phyloP scores from a whole-genome alignment of 768 basidiomycete genomes.

The Lanmaoa pseudosensibilis region DNA sequence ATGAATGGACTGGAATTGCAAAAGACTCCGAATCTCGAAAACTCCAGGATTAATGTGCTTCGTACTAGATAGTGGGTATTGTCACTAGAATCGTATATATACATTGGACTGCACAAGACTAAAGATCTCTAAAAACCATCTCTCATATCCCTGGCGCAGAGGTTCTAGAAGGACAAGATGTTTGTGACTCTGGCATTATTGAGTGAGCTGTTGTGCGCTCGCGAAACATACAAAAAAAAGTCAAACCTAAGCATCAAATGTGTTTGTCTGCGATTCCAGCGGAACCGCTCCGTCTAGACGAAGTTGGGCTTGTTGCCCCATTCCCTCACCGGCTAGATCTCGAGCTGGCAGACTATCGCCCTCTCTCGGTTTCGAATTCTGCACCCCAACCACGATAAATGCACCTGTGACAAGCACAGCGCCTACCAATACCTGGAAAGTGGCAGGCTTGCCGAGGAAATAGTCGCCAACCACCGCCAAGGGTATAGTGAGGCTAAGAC shows the following conservation, averaged over 20 bases:
- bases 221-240: not conserved
- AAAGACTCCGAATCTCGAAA: not conserved
- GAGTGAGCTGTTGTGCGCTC: not conserved
- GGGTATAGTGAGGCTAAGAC: slow-evolving; percentile 91
- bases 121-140: not conserved
- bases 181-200: not conserved
- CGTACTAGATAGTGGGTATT: not conserved
- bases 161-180: not conserved
- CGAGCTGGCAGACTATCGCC: slow-evolving; percentile 2
- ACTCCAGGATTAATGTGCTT: too few species aligned
- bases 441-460: slow-evolving; percentile 56
- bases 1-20: not conserved
- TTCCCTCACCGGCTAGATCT: slow-evolving; percentile 3
- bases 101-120: not conserved
- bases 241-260: not conserved
- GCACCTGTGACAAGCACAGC: slow-evolving; percentile 73
- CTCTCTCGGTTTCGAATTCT: slow-evolving; percentile 47
- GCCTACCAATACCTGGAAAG: slow-evolving; percentile 64
- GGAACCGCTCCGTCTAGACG: slow-evolving; percentile 8
- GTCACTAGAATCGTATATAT: not conserved
- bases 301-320: not conserved
- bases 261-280: slow-evolving; percentile 6
- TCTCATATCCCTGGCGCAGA: not conserved
- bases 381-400: slow-evolving; percentile 73
- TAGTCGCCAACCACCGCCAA: slow-evolving; percentile 84